Base-by-base conservation (phyloP, 169 alveolate species). In the Cryptosporidium sp. region DNA sequence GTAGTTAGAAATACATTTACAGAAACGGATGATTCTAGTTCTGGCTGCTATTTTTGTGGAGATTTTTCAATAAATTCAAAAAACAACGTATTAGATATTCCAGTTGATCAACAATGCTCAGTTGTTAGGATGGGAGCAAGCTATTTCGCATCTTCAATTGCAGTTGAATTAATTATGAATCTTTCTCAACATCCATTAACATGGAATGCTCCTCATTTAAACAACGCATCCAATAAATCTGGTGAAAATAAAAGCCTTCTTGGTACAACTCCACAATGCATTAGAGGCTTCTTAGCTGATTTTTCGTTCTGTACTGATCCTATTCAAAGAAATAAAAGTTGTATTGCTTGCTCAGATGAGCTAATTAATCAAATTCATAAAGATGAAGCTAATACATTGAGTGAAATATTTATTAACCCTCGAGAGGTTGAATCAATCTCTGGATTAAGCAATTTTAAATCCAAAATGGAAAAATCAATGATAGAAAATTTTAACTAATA, bases 61-160 rank as follows among this genome's bases (percentile, higher is more conserved):
- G 98, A 96, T 89, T 91, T 95, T 16, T 62, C 89, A 18, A 93
- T 94, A 0, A 96, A 96, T 21, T 97, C 97, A 41, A 93, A 96
- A 58, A 95, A 94, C 71, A 92, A 96, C 31, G 74, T 92, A 35
- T 89, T 87, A n/a, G 97, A 94, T 85, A 94, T 97, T 91, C 95
- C 98, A 33, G 86, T 96, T 45, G 98, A 96, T 85, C 94, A 96
- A 85, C 94, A 95, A 86, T 96, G 98, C 61, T 95, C 98, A 26
- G 97, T 96, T 31, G 93, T 97, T 16, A 93, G 97, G 69, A 97
- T 97, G 39, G 97, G 97, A 8, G 93, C 95, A 12, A 92, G 97
- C 43, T 94, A 93, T 84, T 86, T 95, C n/a, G 96, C 97, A 37
- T 71, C 95, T 62, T 93, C 97, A 26, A 70, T 94, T 31, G 95